Conservation (phyloP, 495 filamentous ascomycete genomes). For the Glonium stellatum region DNA sequence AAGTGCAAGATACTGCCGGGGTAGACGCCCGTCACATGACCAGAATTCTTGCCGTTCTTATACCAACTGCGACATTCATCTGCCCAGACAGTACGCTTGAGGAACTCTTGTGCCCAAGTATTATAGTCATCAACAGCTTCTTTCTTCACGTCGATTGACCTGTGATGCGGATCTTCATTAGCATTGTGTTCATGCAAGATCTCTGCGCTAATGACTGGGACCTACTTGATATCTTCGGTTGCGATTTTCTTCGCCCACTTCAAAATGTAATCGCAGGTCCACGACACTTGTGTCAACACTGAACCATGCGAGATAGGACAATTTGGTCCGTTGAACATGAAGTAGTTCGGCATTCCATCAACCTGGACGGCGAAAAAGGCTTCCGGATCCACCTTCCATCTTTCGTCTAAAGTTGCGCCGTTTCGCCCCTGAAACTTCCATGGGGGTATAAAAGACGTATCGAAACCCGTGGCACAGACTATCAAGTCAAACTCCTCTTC, state of each 20-base stretch:
- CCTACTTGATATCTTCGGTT: conserved; percentile 43
- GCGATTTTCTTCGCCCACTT: conserved; percentile 42
- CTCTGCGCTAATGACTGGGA: conserved; percentile 17
- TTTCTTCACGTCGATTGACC: conserved; percentile 27
- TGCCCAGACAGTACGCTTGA: conserved; percentile 43
- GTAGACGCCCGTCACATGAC: conserved; percentile 42
- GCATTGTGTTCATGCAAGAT: background rate
- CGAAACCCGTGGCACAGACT: conserved; percentile 47
- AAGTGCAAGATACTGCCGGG: conserved; percentile 41
- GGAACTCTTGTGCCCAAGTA: conserved; percentile 38
- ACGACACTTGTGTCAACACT: conserved; percentile 47
- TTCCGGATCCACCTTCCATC: conserved; percentile 29
- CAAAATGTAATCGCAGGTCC: conserved; percentile 42
- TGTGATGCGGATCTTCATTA: background rate
- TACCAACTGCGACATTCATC: conserved; percentile 45
- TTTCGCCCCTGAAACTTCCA: conserved; percentile 39
- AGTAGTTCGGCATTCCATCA: conserved; percentile 42
- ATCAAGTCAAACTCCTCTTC: conserved; percentile 43
- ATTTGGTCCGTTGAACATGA: conserved; percentile 52
- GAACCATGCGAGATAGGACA: conserved; percentile 47
- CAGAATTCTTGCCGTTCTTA: conserved; percentile 39
- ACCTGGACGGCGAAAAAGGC: conserved; percentile 40
- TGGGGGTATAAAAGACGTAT: conserved; percentile 38
- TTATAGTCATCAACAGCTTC: conserved; percentile 41
- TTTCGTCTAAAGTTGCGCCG: conserved; percentile 21